Evolutionary conservation across 1,284 basidiomycete species (phyloP).

Genomic region (Marasmius sp.): DNA sequence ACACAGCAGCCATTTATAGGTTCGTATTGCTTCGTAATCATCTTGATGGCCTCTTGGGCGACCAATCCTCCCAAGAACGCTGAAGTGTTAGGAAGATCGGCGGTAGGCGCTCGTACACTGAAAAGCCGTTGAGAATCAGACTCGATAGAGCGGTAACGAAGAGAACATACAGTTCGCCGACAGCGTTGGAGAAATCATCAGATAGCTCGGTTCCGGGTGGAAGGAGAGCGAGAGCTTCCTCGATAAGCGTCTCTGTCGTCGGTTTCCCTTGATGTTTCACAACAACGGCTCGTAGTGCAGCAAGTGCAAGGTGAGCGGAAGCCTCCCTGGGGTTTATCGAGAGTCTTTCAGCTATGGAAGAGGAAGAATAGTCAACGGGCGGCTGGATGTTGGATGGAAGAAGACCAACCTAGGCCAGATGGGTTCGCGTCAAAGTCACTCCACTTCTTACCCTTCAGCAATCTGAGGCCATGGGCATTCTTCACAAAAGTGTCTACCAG

Average conservation of each 20-base stretch:
- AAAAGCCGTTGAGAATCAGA: slow-evolving; percentile 8
- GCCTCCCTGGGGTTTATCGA: slow-evolving; percentile 47
- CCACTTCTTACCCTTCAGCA: slow-evolving; percentile 75
- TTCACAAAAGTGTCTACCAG: slow-evolving; percentile 86
- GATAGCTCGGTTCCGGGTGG: slow-evolving; percentile 46
- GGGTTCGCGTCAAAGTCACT: slow-evolving; percentile 56
- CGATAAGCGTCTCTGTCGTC: slow-evolving; percentile 38
- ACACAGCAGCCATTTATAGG: slow-evolving; percentile 88
- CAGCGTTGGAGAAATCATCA: slow-evolving; percentile 60
- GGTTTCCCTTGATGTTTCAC: slow-evolving; percentile 28
- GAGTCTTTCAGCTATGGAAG: slow-evolving; percentile 35
- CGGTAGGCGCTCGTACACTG: slow-evolving; percentile 79
- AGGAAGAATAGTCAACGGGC: slow-evolving; percentile 5
- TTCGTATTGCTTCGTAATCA: slow-evolving; percentile 95
- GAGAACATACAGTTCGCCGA: slow-evolving; percentile 66
- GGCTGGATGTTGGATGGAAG: slow-evolving; percentile 14
- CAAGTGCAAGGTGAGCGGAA: slow-evolving; percentile 66
- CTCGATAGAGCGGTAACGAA: background rate
- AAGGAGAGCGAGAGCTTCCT: slow-evolving; percentile 40
- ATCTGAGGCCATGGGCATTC: slow-evolving; percentile 82
- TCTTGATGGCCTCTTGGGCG: slow-evolving; percentile 97
- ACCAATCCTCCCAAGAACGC: slow-evolving; percentile 93
- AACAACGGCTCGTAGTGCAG: slow-evolving; percentile 46
- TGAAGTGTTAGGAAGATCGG: slow-evolving; percentile 90
- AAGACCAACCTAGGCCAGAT: slow-evolving; percentile 54